Conservation (phyloP, 352 stramenopile genomes). For the Aphanomyces astaci region DNA sequence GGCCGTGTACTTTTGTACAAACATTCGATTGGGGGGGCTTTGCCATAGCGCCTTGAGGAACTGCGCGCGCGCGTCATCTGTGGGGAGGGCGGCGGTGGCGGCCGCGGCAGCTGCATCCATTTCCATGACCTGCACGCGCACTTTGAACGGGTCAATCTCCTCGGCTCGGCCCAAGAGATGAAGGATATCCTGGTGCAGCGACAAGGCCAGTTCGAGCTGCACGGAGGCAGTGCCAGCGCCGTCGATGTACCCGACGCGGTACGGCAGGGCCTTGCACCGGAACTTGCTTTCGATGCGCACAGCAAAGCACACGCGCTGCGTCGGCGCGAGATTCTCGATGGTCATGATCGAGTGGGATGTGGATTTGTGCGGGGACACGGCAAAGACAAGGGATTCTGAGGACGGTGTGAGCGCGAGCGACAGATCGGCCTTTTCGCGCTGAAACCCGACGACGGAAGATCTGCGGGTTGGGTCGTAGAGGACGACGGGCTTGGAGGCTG, state of each 20-base stretch:
- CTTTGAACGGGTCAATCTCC: conserved; percentile 5
- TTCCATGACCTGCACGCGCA: conserved; percentile 16
- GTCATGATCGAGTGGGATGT: background rate
- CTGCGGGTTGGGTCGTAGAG: background rate
- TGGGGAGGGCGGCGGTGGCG: background rate
- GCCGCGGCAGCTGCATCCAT: background rate
- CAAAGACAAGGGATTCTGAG: background rate
- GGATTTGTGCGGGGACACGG: background rate
- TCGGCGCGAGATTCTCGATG: conserved; percentile 5
- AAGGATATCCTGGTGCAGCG: background rate
- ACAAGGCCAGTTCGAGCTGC: conserved; percentile 6
- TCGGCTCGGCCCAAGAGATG: background rate
- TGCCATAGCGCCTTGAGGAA: conserved; percentile 16
- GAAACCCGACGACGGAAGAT: background rate
- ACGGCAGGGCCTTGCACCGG: conserved; percentile 7
- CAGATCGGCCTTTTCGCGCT: background rate
- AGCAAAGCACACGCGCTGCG: conserved; percentile 2
- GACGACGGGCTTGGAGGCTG: background rate
- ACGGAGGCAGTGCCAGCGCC: background rate
- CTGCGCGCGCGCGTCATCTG: background rate
- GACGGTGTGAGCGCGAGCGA: background rate
- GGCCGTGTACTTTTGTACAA: conserved; percentile 16
- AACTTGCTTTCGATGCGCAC: conserved; percentile 22
- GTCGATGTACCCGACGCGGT: conserved; percentile 11
- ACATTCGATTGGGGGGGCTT: conserved; percentile 1